Evolutionary conservation across 768 basidiomycete species (phyloP).

Genomic region (Termitomyces sp.): DNA sequence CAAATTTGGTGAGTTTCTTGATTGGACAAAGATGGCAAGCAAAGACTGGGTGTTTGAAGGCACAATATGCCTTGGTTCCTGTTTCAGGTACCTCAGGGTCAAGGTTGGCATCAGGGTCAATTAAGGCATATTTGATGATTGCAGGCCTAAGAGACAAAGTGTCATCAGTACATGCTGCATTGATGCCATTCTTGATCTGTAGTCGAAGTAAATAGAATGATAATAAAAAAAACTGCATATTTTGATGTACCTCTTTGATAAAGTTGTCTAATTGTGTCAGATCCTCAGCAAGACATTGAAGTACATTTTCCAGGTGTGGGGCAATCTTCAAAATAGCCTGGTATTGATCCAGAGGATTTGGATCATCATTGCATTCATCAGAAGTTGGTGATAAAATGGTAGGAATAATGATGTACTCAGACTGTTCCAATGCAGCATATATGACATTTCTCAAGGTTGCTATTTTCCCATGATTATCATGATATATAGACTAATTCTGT

Average conservation of each 20-base stretch:
- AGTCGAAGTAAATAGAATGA: background rate
- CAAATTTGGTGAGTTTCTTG: background rate
- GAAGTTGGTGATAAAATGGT: too few species aligned
- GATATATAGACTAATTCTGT: too few species aligned
- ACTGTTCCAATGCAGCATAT: background rate
- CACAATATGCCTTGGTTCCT: background rate
- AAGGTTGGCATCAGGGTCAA: background rate
- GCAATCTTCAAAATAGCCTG: background rate
- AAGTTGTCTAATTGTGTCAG: background rate
- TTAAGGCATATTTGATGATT: background rate
- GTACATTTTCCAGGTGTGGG: background rate
- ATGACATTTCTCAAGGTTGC: background rate
- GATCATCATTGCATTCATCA: too few species aligned
- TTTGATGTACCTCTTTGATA: background rate
- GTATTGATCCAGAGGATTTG: background rate
- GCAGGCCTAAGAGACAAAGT: background rate
- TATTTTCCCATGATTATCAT: too few species aligned
- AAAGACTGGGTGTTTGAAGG: background rate
- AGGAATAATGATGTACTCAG: background rate
- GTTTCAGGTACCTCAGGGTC: background rate
- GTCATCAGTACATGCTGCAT: background rate
- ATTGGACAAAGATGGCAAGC: background rate
- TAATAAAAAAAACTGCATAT: background rate
- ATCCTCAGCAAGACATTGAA: slow-evolving; percentile 1
- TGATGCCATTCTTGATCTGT: background rate